phyloP scores from a whole-genome alignment of 2,329 filamentous ascomycete genomes.

The Pyrenophora tritici-repentis region DNA sequence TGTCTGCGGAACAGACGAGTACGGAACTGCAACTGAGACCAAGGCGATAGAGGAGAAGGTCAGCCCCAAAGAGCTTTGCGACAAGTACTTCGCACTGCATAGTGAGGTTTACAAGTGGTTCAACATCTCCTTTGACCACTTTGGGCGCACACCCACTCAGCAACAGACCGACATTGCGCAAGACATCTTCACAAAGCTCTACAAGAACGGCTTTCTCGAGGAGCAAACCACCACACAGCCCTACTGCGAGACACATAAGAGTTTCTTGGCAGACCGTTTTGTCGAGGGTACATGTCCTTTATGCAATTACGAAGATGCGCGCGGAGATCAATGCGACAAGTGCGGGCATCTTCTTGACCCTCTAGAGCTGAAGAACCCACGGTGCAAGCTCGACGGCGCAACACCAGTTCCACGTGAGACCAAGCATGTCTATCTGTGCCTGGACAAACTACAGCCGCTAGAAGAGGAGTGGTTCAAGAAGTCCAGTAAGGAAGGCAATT shows the following conservation, averaged over 20 bases:
- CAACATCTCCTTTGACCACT: slow-evolving; percentile 91
- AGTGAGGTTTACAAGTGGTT: slow-evolving; percentile 96
- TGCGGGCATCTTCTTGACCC: slow-evolving; percentile 55
- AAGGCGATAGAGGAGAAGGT: slow-evolving; percentile 89
- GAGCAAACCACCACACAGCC: slow-evolving; percentile 88
- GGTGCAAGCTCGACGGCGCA: slow-evolving; percentile 88
- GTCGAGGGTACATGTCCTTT: slow-evolving; percentile 79
- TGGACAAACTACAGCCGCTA: slow-evolving; percentile 80
- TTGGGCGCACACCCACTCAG: slow-evolving; percentile 86
- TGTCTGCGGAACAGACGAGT: slow-evolving; percentile 90
- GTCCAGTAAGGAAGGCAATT: slow-evolving; percentile 73
- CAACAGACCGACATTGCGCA: slow-evolving; percentile 94
- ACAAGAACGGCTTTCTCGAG: slow-evolving; percentile 85
- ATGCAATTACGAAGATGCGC: slow-evolving; percentile 61
- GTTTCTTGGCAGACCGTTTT: slow-evolving; percentile 61
- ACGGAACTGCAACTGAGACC: slow-evolving; percentile 93
- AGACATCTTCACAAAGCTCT: slow-evolving; percentile 84
- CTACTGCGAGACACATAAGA: slow-evolving; percentile 75
- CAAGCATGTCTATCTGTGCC: slow-evolving; percentile 86
- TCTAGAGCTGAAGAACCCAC: slow-evolving; percentile 61
- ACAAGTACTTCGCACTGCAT: slow-evolving; percentile 90
- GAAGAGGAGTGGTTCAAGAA: slow-evolving; percentile 79
- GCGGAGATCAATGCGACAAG: slow-evolving; percentile 61
- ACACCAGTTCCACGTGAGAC: slow-evolving; percentile 80
- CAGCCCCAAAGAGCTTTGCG: slow-evolving; percentile 81